Evolutionary conservation across 2,329 filamentous ascomycete genomes (phyloP).

Genomic region (Ascomycota sp.): DNA sequence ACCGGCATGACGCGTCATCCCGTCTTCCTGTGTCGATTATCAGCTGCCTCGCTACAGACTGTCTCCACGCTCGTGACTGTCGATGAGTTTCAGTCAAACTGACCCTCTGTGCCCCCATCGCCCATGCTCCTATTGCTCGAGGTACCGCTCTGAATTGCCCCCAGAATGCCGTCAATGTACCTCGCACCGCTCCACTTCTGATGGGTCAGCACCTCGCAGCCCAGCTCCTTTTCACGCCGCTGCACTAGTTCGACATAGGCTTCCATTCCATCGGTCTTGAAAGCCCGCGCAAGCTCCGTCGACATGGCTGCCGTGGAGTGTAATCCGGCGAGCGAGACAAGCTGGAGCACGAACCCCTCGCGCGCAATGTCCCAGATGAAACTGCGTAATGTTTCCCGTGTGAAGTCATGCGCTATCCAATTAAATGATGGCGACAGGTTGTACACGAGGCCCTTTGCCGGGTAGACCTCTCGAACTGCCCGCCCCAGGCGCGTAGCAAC

Average conservation of each 20-base stretch:
- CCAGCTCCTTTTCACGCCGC: conserved; percentile 70
- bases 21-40: too few relatives aligned
- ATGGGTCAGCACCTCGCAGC: conserved; percentile 82
- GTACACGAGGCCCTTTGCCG: conserved; percentile 82
- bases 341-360: conserved; percentile 58
- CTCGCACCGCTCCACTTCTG: conserved; percentile 60
- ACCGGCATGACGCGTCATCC: too few relatives aligned
- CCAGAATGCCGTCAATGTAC: conserved; percentile 76
- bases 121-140: conserved; percentile 86
- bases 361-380: conserved; percentile 95
- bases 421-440: conserved; percentile 96
- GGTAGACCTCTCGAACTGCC: conserved; percentile 48
- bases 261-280: conserved; percentile 85
- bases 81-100: conserved; percentile 24
- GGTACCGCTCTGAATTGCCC: conserved; percentile 79
- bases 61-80: too few relatives aligned
- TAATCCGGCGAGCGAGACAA: conserved; percentile 44
- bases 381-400: conserved; percentile 57
- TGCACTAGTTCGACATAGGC: conserved; percentile 94
- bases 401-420: conserved; percentile 93
- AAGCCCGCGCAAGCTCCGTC: conserved; percentile 58
- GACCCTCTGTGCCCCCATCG: conserved; percentile 72
- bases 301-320: conserved; percentile 45
- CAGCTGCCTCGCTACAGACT: too few relatives aligned
- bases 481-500: conserved; percentile 58